These are phyloP conservation scores for Talaromyces sp. DNA, from an alignment of 2,329 filamentous ascomycete genomes.

Conservation along the genomic window DNA sequence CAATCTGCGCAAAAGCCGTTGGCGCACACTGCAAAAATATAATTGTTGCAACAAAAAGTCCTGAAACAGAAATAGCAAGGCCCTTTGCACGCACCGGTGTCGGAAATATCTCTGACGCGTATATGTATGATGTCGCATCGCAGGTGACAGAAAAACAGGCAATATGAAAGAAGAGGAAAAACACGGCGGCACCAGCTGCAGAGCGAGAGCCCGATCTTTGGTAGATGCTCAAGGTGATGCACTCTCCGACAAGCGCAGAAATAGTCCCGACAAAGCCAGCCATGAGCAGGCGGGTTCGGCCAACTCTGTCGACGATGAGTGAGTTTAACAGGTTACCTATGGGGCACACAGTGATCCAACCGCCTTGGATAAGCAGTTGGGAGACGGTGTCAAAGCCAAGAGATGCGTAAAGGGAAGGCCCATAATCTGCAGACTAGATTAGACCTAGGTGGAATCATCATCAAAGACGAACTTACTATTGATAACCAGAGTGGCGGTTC, in stretches of 20 bases:
- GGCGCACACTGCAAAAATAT: constrained; percentile 13
- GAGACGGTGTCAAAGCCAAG: constrained; percentile 4
- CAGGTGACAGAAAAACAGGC: constrained; percentile 10
- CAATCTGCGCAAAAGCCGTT: constrained; percentile 14
- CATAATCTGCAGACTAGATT: constrained; percentile 1
- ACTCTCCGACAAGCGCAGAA: constrained; percentile 3
- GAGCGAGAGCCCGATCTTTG: constrained; percentile 1
- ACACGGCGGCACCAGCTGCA: constrained; percentile 4
- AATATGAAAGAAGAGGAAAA: constrained; percentile 9
- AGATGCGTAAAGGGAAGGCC: constrained; percentile 2
- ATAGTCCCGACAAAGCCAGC: constrained; percentile 4
- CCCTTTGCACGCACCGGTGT: constrained; percentile 16
- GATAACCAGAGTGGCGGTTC: constrained; percentile 7
- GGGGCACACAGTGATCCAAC: constrained; percentile 9
- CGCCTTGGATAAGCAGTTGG: constrained; percentile 4
- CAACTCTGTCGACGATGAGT: constrained; percentile 11
- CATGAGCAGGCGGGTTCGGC: constrained; percentile 8
- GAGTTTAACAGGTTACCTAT: constrained; percentile 12
- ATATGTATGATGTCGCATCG: constrained; percentile 16
- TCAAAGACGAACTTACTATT: background rate
- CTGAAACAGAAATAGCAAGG: constrained; percentile 12
- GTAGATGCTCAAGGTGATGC: constrained; percentile 7
- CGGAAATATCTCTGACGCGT: constrained; percentile 18
- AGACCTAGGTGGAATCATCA: background rate
- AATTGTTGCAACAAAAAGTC: constrained; percentile 12